A percentile compares a stretch with the other conserved stretches of the same genome.
These are phyloP conservation scores for Ajuga chamaepitys DNA, from an alignment of 257 asterid genomes.

Conservation along the genomic window DNA sequence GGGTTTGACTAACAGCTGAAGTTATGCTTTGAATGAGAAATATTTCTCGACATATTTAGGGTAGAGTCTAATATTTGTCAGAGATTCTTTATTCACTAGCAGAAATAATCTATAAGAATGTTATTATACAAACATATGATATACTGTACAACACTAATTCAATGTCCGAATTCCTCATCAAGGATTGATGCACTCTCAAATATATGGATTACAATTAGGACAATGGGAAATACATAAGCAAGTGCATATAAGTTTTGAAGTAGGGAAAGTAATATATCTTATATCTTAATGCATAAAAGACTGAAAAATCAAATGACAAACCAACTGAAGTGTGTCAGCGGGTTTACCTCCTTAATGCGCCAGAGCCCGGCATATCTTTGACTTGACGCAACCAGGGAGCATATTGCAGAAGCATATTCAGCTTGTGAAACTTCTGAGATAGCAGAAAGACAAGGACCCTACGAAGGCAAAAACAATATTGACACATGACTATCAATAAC, in stretches of 20 bases:
- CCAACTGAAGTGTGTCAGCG: neutral
- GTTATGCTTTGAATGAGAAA: slow-evolving; percentile 1
- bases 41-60: neutral
- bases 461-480: slow-evolving; percentile 17
- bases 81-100: neutral
- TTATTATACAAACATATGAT: neutral
- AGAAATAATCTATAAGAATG: neutral
- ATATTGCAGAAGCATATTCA: slow-evolving; percentile 51
- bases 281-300: neutral
- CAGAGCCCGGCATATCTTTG: slow-evolving; percentile 75
- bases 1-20: neutral
- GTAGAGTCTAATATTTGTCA: neutral
- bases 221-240: slow-evolving; percentile 5
- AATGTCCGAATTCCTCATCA: neutral
- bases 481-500: slow-evolving; percentile 5
- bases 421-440: slow-evolving; percentile 31
- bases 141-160: neutral
- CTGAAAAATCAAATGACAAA: neutral
- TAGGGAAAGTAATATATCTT: neutral
- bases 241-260: neutral
- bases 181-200: neutral
- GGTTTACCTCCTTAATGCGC: slow-evolving; percentile 81
- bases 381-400: slow-evolving; percentile 70
- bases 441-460: slow-evolving; percentile 67
- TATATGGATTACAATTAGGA: neutral